Percentiles rank a stretch among this genome's conserved stretches.
These are phyloP conservation scores for Xylaria sp. DNA, from an alignment of 2,329 filamentous ascomycete genomes.

Conservation along the genomic window DNA sequence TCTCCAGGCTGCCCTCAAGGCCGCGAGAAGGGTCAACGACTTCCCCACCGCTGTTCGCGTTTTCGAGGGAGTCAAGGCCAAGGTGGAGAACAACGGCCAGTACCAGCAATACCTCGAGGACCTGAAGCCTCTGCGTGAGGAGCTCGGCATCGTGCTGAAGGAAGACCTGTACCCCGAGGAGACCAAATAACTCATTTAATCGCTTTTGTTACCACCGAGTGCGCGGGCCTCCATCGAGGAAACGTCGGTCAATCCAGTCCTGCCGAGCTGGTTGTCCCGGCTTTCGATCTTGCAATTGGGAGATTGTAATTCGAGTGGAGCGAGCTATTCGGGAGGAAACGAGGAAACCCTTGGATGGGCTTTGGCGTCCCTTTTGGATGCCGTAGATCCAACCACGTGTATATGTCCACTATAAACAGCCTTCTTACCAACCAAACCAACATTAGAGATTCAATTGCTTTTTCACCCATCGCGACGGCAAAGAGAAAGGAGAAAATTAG, in stretches of 20 bases:
- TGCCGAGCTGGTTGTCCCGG: neutral
- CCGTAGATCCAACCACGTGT: slow-evolving; percentile 32
- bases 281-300: slow-evolving; percentile 10
- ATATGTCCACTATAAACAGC: slow-evolving; percentile 42
- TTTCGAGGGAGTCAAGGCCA: slow-evolving; percentile 99
- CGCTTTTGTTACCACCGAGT: slow-evolving; percentile 14
- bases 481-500: slow-evolving; percentile 11
- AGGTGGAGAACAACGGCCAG: slow-evolving; percentile 98
- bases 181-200: slow-evolving; percentile 53
- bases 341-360: slow-evolving; percentile 25
- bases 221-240: slow-evolving; percentile 13
- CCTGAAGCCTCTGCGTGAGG: slow-evolving; percentile 91
- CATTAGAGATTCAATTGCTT: slow-evolving; percentile 33
- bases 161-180: slow-evolving; percentile 88
- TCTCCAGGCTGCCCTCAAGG: slow-evolving; percentile 89
- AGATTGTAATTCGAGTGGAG: slow-evolving; percentile 21
- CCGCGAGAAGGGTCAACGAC: slow-evolving; percentile 96
- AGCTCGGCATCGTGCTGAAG: slow-evolving; percentile 90
- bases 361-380: slow-evolving; percentile 30
- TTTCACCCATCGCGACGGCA: neutral
- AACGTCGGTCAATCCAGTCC: slow-evolving; percentile 8
- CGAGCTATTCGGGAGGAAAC: slow-evolving; percentile 20
- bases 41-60: slow-evolving; percentile 97
- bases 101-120: slow-evolving; percentile 96
- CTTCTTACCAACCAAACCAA: slow-evolving; percentile 19